Base-by-base conservation (phyloP, 2,329 filamentous ascomycete genomes). In the Stachybotrys echinatus region DNA sequence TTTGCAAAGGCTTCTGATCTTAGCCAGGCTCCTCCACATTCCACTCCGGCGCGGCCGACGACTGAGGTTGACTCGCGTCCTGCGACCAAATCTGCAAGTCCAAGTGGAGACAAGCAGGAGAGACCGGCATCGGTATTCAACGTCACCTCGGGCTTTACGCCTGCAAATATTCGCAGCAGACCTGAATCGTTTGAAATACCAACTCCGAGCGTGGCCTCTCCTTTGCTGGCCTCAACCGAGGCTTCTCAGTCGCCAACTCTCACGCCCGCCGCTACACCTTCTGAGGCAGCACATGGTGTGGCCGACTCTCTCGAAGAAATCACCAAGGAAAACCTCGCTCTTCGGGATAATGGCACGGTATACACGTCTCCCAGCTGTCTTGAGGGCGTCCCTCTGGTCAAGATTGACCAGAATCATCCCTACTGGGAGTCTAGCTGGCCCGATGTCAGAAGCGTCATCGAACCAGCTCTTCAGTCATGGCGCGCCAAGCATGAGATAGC, bases 351-450 rank as follows among this genome's bases (percentile, higher is more conserved):
- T 48, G 77, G 78, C 44, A 62, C 56, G 7, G 62, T 75, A 5
- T 79, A 77, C 44, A 74, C 73, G 0, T 73, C 74, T 42, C 80
- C 80, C 0, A 68, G 74, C 20, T 74, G 78, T 55, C 75, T 80
- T 56, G 67, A 68, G 23, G 79, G 77, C 2, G 77, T 81, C 1
- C 79, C 79, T 1, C 54, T 81, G 3, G 71, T 66, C 37, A 79
- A 77, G 58, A 80, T 83, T 45, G 62, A 71, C 39, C 64, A 70
- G 17, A 62, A 57, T 7, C 74, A 83, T 39, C 73, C 76, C 0
- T 82, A 82, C 59, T 83, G 79, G 79, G 77, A 82, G 14, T 61
- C 70, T 0, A 69, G 71, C 4, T 83, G 80, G 80, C 69, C 70
- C 12, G 62, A 73, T 4, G 63, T 80, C 5, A 70, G 71, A 49